Evolutionary conservation across 331 rosid species (phyloP).

Genomic region (Erythrophleum ivorense): DNA sequence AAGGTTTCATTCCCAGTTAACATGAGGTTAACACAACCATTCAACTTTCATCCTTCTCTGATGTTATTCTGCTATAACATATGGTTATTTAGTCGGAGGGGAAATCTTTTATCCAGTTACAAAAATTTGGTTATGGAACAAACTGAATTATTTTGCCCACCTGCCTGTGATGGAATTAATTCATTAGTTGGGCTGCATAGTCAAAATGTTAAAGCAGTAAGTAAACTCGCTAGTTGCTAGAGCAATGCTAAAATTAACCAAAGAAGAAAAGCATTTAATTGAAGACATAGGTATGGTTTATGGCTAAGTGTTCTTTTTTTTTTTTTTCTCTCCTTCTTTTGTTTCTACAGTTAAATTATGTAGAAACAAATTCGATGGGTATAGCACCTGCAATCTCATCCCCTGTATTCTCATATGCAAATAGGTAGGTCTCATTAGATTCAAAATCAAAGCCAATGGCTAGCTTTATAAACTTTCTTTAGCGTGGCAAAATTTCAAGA

Average conservation of each 20-base stretch:
- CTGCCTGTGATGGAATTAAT: background rate
- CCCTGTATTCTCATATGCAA: conserved; percentile 12
- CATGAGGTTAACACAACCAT: conserved; percentile 8
- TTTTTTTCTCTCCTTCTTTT: background rate
- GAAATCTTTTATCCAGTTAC: background rate
- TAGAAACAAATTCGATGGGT: conserved; percentile 25
- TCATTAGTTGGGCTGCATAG: conserved; percentile 19
- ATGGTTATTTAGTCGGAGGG: background rate
- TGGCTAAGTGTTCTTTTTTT: background rate
- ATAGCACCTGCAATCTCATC: conserved; percentile 27
- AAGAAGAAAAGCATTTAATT: conserved; percentile 1
- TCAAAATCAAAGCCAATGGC: conserved; percentile 27
- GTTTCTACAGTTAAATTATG: background rate
- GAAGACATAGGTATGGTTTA: background rate
- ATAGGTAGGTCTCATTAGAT: conserved; percentile 10
- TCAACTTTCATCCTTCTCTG: background rate
- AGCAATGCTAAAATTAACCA: background rate
- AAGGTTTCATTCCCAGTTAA: conserved; percentile 1
- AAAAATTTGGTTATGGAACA: background rate
- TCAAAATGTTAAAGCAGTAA: conserved; percentile 13
- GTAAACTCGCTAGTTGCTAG: background rate
- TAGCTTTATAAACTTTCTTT: conserved; percentile 1
- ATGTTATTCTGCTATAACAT: background rate
- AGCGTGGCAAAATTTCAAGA: conserved; percentile 20
- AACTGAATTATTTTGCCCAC: conserved; percentile 1